Percentiles rank a stretch among this genome's conserved stretches.
These are phyloP conservation scores for Bryopsis sp. DNA, from an alignment of 139 green algal genomes.

Conservation along the genomic window DNA sequence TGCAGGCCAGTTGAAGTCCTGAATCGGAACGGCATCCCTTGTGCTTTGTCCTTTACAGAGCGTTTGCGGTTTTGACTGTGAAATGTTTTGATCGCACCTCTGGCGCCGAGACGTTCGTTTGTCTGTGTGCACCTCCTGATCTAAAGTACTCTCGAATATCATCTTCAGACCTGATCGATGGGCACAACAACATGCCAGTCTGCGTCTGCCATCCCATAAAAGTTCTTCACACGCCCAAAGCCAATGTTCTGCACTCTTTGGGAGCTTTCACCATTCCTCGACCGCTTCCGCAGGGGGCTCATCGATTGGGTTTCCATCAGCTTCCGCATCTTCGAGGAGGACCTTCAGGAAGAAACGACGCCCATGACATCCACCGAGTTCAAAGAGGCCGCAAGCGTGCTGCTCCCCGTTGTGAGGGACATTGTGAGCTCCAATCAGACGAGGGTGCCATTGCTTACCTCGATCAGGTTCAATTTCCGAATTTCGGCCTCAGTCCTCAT, in stretches of 20 bases:
- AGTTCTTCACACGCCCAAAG: too few species aligned
- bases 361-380: too few species aligned
- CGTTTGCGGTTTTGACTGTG: neutral
- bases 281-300: neutral
- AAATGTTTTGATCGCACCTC: neutral
- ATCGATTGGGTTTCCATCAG: neutral
- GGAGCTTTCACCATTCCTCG: neutral
- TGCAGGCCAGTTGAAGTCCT: neutral
- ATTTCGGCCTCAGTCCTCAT: too few species aligned
- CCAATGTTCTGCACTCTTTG: too few species aligned
- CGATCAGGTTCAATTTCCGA: too few species aligned
- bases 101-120: neutral
- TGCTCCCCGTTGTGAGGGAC: too few species aligned
- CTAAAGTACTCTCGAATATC: constrained; percentile 2
- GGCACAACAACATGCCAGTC: neutral
- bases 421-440: too few species aligned
- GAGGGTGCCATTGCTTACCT: too few species aligned
- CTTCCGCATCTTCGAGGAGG: neutral
- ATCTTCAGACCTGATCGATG: neutral
- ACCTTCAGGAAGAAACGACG: too few species aligned
- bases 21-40: neutral
- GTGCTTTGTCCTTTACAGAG: neutral
- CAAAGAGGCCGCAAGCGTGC: too few species aligned
- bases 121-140: neutral
- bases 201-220: too few species aligned